Percentiles rank a stretch among this genome's conserved stretches.
These are phyloP conservation scores for Diospyros lotus DNA, from an alignment of 148 eudicot genomes.

Conservation along the genomic window DNA sequence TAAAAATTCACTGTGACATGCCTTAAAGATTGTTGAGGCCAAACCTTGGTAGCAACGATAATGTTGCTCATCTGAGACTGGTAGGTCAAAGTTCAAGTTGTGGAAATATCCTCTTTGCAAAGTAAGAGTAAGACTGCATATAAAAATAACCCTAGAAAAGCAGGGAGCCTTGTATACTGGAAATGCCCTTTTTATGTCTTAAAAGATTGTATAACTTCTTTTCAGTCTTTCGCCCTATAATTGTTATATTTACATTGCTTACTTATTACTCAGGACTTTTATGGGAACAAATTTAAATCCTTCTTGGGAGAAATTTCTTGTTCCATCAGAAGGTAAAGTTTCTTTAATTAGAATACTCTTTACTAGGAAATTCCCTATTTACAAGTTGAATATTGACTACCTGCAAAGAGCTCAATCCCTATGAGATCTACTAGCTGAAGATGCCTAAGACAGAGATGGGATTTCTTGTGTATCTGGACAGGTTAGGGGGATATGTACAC, in stretches of 20 bases:
- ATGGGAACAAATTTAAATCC: slow-evolving; percentile 90
- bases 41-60: too few relatives aligned
- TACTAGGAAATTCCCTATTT: not conserved
- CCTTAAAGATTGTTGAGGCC: too few relatives aligned
- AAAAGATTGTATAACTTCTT: not conserved
- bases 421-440: slow-evolving; percentile 2
- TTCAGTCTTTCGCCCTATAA: not conserved
- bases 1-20: too few relatives aligned
- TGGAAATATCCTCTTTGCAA: too few relatives aligned
- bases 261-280: slow-evolving; percentile 64
- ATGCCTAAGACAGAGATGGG: not conserved
- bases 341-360: not conserved
- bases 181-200: too few relatives aligned
- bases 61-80: too few relatives aligned
- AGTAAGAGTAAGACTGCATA: too few relatives aligned
- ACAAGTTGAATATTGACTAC: not conserved
- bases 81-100: too few relatives aligned
- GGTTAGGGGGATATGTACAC: not conserved
- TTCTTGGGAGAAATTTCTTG: slow-evolving; percentile 77
- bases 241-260: slow-evolving; percentile 17
- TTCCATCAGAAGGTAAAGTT: slow-evolving; percentile 68
- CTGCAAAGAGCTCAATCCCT: not conserved
- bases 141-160: too few relatives aligned
- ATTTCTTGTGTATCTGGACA: not conserved
- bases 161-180: too few relatives aligned